A percentile compares a stretch with the other conserved stretches of the same genome.
These are phyloP conservation scores for Aspergillus phoenicis DNA, from an alignment of 2,329 filamentous ascomycete genomes.

Conservation along the genomic window DNA sequence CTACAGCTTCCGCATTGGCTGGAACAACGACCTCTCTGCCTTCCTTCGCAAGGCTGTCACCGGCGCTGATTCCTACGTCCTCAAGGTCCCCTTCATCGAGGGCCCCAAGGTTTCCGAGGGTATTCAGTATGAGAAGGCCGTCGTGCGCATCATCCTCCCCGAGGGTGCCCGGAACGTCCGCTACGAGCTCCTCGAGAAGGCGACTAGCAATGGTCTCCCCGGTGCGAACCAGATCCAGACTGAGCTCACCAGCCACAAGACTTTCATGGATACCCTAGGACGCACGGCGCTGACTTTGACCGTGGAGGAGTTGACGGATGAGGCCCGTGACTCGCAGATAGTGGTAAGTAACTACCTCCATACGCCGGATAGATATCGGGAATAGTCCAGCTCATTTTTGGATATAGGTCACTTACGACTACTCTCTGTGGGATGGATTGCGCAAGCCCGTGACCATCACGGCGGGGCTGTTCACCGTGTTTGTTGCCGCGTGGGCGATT, in stretches of 20 bases:
- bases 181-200: slow-evolving; percentile 74
- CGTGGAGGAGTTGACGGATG: slow-evolving; percentile 85
- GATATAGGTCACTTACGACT: slow-evolving; percentile 74
- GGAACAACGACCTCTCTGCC: slow-evolving; percentile 81
- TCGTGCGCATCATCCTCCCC: slow-evolving; percentile 81
- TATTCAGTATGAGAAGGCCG: slow-evolving; percentile 78
- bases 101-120: slow-evolving; percentile 86
- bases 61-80: slow-evolving; percentile 70
- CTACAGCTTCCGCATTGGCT: slow-evolving; percentile 94
- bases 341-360: slow-evolving; percentile 52
- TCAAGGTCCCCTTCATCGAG: slow-evolving; percentile 91
- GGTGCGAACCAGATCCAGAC: slow-evolving; percentile 57
- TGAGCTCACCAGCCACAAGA: slow-evolving; percentile 70
- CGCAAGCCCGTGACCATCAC: slow-evolving; percentile 87
- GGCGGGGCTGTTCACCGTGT: slow-evolving; percentile 70
- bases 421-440: slow-evolving; percentile 71
- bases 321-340: slow-evolving; percentile 79
- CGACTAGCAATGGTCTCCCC: slow-evolving; percentile 67
- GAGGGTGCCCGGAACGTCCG: slow-evolving; percentile 73
- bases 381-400: neutral
- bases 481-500: slow-evolving; percentile 72
- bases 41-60: slow-evolving; percentile 67
- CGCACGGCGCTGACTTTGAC: slow-evolving; percentile 80
- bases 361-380: neutral
- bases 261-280: slow-evolving; percentile 91